Evolutionary conservation across 129 eudicot species (phyloP).

Genomic region (Cynara cardunculus): DNA sequence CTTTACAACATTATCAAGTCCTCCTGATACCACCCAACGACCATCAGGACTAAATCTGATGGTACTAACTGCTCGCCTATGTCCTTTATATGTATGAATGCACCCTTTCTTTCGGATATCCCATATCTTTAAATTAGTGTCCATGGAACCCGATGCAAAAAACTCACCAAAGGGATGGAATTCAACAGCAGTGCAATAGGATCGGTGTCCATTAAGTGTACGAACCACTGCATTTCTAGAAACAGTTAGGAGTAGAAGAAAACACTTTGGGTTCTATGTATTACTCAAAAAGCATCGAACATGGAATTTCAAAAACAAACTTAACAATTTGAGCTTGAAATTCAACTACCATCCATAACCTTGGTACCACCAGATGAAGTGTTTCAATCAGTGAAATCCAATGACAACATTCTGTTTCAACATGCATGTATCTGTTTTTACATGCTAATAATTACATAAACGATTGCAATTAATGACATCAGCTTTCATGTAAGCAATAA

Average conservation of each 20-base stretch:
- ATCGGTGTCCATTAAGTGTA: constrained; percentile 83
- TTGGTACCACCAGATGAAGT: constrained; percentile 7
- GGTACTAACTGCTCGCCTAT: constrained; percentile 69
- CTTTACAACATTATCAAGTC: constrained; percentile 88
- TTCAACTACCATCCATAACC: neutral
- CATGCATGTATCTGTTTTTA: neutral
- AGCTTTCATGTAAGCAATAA: neutral
- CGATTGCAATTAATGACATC: neutral
- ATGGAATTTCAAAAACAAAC: neutral
- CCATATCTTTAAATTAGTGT: constrained; percentile 39
- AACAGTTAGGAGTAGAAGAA: constrained; percentile 11
- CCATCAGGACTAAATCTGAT: constrained; percentile 95
- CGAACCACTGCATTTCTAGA: constrained; percentile 79
- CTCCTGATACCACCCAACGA: constrained; percentile 98
- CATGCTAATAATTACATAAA: neutral
- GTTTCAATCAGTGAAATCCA: constrained; percentile 1
- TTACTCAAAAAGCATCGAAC: neutral
- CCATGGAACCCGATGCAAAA: constrained; percentile 46
- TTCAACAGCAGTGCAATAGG: constrained; percentile 82
- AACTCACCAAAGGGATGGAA: constrained; percentile 68
- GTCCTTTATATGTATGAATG: constrained; percentile 97
- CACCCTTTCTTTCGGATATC: constrained; percentile 80
- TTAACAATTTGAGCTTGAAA: neutral
- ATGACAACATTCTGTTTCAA: constrained; percentile 12
- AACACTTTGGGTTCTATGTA: neutral